Conservation (phyloP, 1,284 basidiomycete species). For the Boletus calvinii region DNA sequence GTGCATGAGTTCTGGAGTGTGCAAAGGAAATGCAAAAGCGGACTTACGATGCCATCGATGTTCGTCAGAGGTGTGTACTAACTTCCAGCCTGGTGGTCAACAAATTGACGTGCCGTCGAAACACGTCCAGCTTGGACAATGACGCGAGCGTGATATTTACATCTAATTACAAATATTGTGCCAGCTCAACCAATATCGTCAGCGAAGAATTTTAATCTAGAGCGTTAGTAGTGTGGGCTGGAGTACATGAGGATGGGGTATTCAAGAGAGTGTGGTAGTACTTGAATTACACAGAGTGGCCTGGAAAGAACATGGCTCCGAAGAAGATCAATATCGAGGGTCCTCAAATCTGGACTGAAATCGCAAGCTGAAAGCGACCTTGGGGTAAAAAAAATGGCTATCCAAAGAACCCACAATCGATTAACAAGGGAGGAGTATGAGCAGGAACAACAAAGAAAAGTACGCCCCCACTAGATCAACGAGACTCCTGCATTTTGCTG, state of each 20-base stretch:
- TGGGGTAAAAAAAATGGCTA: not conserved
- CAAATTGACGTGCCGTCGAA: not conserved
- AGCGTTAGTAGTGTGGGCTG: constrained; percentile 1
- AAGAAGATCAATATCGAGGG: constrained; percentile 2
- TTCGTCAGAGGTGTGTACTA: not conserved
- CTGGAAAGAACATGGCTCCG: constrained; percentile 7
- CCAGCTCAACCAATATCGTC: not conserved
- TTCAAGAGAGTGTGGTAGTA: constrained; percentile 16
- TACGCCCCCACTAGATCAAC: constrained; percentile 35
- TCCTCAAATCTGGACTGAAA: constrained; percentile 12
- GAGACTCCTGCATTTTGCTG: constrained; percentile 38
- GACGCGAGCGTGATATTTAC: constrained; percentile 26
- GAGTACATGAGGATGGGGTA: constrained; percentile 20
- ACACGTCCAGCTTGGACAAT: constrained; percentile 14
- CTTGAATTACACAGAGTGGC: constrained; percentile 31
- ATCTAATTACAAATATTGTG: constrained; percentile 8
- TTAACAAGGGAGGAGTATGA: not conserved
- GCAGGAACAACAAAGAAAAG: not conserved
- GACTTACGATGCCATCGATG: constrained; percentile 28
- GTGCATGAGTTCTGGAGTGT: not conserved
- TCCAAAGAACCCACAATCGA: constrained; percentile 4
- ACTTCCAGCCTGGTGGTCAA: too few relatives aligned
- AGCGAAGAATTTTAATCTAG: not conserved
- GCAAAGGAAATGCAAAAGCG: not conserved
- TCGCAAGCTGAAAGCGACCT: constrained; percentile 3